These are phyloP conservation scores for Neurospora sp. DNA, from an alignment of 495 filamentous ascomycete species.

Conservation along the genomic window DNA sequence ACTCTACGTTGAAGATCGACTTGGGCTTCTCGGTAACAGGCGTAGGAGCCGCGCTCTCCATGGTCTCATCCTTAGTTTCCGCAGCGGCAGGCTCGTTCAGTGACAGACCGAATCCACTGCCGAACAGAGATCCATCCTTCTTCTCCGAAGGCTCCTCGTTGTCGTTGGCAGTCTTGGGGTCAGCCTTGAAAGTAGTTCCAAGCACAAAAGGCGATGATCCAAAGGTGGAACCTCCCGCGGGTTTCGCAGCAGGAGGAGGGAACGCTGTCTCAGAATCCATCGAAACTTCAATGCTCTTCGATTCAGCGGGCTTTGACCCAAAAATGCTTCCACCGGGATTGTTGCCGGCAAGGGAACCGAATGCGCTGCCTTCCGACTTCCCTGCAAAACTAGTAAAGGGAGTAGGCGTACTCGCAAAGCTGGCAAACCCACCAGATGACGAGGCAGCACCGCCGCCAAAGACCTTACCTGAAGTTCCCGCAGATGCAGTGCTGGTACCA, in stretches of 20 bases:
- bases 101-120: slow-evolving; percentile 42
- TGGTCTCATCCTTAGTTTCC: slow-evolving; percentile 49
- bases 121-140: slow-evolving; percentile 42
- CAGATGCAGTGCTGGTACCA: slow-evolving; percentile 14
- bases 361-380: slow-evolving; percentile 35
- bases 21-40: slow-evolving; percentile 26
- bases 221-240: slow-evolving; percentile 36
- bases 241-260: slow-evolving; percentile 22
- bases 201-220: slow-evolving; percentile 59
- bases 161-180: slow-evolving; percentile 49
- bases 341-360: slow-evolving; percentile 34
- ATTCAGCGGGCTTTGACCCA: slow-evolving; percentile 30
- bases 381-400: slow-evolving; percentile 48
- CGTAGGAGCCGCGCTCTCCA: slow-evolving; percentile 35
- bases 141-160: slow-evolving; percentile 43
- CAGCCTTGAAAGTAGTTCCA: slow-evolving; percentile 70
- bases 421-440: slow-evolving; percentile 42
- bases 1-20: slow-evolving; percentile 26
- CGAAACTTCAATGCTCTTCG: slow-evolving; percentile 25
- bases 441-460: slow-evolving; percentile 26
- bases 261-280: slow-evolving; percentile 35
- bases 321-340: slow-evolving; percentile 38
- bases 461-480: slow-evolving; percentile 11
- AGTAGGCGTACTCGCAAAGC: slow-evolving; percentile 37
- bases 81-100: slow-evolving; percentile 34